Evolutionary conservation across 306 rosid genomes (phyloP).

Genomic region (Corylus heterophylla): DNA sequence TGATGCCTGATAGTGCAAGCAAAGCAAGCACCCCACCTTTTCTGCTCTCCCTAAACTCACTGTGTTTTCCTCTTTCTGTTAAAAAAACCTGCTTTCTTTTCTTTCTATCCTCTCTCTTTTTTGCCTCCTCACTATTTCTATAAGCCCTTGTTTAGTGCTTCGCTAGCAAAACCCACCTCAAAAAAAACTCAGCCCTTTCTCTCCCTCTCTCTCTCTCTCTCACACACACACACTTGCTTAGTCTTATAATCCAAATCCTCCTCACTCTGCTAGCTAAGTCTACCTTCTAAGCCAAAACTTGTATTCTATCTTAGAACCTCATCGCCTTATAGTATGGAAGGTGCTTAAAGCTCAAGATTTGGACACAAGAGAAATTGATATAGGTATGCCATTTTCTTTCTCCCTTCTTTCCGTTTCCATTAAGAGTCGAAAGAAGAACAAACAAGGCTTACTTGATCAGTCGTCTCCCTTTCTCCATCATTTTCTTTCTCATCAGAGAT

Average conservation of each 20-base stretch:
- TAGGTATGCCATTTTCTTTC: slow-evolving; percentile 16
- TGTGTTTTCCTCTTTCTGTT: slow-evolving; percentile 39
- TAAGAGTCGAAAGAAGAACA: slow-evolving; percentile 7
- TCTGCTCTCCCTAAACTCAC: slow-evolving; percentile 26
- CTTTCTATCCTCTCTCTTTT: not conserved
- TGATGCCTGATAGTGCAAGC: slow-evolving; percentile 77
- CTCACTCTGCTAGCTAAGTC: not conserved
- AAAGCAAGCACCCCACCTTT: slow-evolving; percentile 54
- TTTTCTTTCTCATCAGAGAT: slow-evolving; percentile 8
- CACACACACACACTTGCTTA: not conserved
- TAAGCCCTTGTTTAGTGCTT: slow-evolving; percentile 62
- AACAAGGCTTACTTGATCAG: not conserved
- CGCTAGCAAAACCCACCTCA: slow-evolving; percentile 38
- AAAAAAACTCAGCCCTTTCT: slow-evolving; percentile 18
- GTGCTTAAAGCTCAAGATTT: slow-evolving; percentile 9
- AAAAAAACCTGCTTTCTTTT: slow-evolving; percentile 38
- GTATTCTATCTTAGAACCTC: slow-evolving; percentile 18
- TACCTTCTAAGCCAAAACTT: slow-evolving; percentile 25
- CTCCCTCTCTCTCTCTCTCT: slow-evolving; percentile 10
- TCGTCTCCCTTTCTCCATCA: slow-evolving; percentile 16
- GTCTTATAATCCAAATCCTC: slow-evolving; percentile 24
- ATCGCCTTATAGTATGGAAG: slow-evolving; percentile 13
- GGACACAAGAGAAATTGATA: not conserved
- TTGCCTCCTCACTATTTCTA: slow-evolving; percentile 33
- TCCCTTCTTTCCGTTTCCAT: slow-evolving; percentile 17